These are phyloP conservation scores for Solanum hybrid DNA, from an alignment of 305 asterid genomes.

Conservation along the genomic window DNA sequence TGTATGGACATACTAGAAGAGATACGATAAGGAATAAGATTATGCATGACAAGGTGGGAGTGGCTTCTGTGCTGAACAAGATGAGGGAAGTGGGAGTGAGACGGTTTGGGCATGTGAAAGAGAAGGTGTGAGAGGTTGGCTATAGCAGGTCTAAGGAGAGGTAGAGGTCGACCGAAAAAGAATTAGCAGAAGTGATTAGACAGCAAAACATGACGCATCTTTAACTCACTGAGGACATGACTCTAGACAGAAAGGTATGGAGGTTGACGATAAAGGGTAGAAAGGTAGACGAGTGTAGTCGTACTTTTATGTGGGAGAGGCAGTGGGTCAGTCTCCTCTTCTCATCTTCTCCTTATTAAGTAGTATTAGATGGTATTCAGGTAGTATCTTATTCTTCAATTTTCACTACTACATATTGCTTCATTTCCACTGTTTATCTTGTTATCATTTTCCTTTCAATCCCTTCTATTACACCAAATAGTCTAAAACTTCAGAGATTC, in stretches of 20 bases:
- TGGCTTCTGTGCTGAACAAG: neutral
- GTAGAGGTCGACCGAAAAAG: neutral
- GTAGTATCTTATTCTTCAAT: neutral
- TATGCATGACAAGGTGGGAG: neutral
- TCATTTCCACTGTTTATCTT: neutral
- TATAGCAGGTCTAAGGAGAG: neutral
- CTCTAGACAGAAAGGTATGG: neutral
- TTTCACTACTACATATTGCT: neutral
- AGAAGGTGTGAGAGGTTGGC: neutral
- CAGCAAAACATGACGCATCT: neutral
- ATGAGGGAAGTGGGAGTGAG: neutral
- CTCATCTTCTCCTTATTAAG: neutral
- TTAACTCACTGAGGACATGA: neutral
- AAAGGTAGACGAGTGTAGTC: neutral
- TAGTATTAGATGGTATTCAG: neutral
- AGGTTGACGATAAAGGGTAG: neutral
- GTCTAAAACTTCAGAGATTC: neutral
- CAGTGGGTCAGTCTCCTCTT: neutral
- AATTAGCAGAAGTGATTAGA: neutral
- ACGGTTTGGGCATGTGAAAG: neutral
- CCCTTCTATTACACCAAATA: neutral
- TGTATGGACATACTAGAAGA: neutral
- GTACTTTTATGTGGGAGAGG: neutral
- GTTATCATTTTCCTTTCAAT: neutral
- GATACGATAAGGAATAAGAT: neutral